phyloP scores from a whole-genome alignment of 1,284 basidiomycete species.

The Mrakiaceae sp. region DNA sequence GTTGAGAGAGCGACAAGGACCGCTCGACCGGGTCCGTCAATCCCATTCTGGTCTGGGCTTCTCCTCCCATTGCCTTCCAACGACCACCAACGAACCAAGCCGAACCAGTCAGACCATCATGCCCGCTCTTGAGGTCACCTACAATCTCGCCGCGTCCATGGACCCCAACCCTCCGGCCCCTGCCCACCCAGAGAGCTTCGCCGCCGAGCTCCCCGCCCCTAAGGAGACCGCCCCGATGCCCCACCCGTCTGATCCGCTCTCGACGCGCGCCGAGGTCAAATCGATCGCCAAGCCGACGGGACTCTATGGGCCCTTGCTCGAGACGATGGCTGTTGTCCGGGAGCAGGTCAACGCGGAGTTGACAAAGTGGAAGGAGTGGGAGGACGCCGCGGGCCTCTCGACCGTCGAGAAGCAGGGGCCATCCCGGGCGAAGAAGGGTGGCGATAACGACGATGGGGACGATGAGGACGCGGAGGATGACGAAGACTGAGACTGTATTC shows the following conservation, averaged over 20 bases:
- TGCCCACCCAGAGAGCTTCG: no score
- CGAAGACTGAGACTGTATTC: no score
- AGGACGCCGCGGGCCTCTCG: conserved; percentile 4
- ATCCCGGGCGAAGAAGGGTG: not conserved
- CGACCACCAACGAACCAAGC: no score
- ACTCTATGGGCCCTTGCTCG: conserved; percentile 12
- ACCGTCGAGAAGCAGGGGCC: not conserved
- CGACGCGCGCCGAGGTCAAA: conserved; percentile 14
- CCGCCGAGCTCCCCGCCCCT: not conserved
- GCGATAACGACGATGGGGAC: not conserved
- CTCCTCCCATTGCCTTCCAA: no score
- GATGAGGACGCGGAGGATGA: not conserved
- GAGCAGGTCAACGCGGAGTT: conserved; percentile 8
- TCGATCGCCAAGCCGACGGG: conserved; percentile 10
- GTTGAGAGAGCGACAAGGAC: no score
- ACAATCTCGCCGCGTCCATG: no score
- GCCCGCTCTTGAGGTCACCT: no score
- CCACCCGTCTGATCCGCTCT: conserved; percentile 10
- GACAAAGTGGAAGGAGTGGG: conserved; percentile 18
- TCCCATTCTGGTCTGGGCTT: no score
- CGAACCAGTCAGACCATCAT: no score
- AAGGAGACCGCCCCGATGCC: conserved; percentile 4
- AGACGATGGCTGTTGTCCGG: conserved; percentile 1
- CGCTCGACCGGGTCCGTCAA: no score
- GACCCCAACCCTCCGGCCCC: no score